phyloP scores from a whole-genome alignment of 2,329 filamentous ascomycete genomes.

The Cryphonectria nitschkei region DNA sequence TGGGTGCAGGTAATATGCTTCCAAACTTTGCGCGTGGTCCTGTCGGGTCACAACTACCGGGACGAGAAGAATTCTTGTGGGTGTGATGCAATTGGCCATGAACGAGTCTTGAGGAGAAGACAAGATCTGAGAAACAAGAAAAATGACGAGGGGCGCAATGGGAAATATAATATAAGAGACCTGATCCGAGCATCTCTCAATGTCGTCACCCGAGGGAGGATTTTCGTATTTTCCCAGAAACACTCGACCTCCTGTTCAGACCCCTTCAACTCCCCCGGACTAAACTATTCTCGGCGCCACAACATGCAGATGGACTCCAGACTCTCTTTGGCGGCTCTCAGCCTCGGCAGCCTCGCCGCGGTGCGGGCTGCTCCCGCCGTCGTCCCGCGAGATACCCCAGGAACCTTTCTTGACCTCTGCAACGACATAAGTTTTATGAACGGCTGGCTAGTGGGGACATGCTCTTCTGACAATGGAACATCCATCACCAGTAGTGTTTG shows the following conservation, averaged over 20 bases:
- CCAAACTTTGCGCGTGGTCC: background rate
- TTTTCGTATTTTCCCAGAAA: background rate
- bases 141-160: background rate
- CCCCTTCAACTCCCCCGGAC: background rate
- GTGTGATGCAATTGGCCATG: background rate
- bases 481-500: constrained; percentile 8
- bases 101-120: background rate
- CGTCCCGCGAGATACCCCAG: background rate
- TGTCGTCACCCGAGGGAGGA: background rate
- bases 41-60: background rate
- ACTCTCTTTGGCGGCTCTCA: background rate
- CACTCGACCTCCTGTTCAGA: background rate
- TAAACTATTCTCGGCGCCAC: no score
- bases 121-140: background rate
- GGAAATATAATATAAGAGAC: background rate
- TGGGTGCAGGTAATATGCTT: background rate
- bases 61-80: background rate
- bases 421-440: background rate
- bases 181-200: background rate
- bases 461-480: background rate
- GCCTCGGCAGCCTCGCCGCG: background rate
- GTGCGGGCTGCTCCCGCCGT: background rate
- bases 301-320: background rate
- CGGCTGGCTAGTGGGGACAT: constrained; percentile 9
- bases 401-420: background rate